phyloP scores from a whole-genome alignment of 768 basidiomycete species.

The Gautieria morchelliformis region DNA sequence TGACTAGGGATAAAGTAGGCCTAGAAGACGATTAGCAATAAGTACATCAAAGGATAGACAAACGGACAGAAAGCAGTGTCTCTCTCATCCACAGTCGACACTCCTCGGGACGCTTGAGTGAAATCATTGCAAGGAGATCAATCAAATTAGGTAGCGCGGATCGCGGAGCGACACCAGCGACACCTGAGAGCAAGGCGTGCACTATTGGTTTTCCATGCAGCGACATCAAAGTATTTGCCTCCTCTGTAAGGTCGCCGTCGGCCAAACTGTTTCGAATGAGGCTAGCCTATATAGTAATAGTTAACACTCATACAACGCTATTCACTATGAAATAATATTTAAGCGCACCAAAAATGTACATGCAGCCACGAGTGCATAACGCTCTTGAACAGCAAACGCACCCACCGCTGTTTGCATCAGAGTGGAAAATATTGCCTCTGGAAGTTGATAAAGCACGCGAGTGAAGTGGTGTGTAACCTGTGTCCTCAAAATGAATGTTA shows the following conservation, averaged over 20 bases:
- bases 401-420: slow-evolving; percentile 61
- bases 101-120: slow-evolving; percentile 44
- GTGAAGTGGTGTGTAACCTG: slow-evolving; percentile 54
- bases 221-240: slow-evolving; percentile 41
- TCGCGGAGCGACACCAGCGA: slow-evolving; percentile 77
- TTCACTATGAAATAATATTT: background rate
- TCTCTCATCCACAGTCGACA: slow-evolving; percentile 64
- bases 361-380: slow-evolving; percentile 77
- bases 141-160: slow-evolving; percentile 78
- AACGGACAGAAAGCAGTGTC: slow-evolving; percentile 52
- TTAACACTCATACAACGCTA: background rate
- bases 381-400: slow-evolving; percentile 65
- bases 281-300: slow-evolving; percentile 50
- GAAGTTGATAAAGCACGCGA: slow-evolving; percentile 48
- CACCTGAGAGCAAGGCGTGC: slow-evolving; percentile 64
- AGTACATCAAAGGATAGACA: background rate
- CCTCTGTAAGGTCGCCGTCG: slow-evolving; percentile 48
- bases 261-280: slow-evolving; percentile 59
- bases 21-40: slow-evolving; percentile 26
- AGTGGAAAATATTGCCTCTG: slow-evolving; percentile 52
- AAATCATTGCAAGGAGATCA: slow-evolving; percentile 64
- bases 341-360: slow-evolving; percentile 68
- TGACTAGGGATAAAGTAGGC: slow-evolving; percentile 65
- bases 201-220: slow-evolving; percentile 59
- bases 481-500: background rate